phyloP scores from a whole-genome alignment of 2,329 filamentous ascomycete species.

The Sclerotinia glacialis region DNA sequence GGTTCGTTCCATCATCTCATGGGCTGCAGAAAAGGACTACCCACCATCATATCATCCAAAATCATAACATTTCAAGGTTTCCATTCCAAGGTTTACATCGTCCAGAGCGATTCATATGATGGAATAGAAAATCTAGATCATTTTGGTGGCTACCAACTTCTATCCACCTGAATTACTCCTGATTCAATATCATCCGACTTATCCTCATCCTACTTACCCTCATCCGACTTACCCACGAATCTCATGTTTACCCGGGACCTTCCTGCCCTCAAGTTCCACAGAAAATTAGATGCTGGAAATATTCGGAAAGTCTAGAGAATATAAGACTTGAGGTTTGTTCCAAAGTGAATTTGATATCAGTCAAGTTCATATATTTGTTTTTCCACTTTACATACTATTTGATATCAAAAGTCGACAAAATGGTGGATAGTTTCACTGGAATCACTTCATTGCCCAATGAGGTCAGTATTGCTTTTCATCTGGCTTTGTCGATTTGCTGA shows the following conservation, averaged over 20 bases:
- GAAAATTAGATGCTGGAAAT: neutral
- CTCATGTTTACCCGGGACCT: neutral
- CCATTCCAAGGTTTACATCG: neutral
- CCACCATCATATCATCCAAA: neutral
- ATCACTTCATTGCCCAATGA: slow-evolving; percentile 33
- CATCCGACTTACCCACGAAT: slow-evolving; percentile 3
- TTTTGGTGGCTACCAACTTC: neutral
- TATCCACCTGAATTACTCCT: neutral
- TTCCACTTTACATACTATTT: neutral
- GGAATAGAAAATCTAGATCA: neutral
- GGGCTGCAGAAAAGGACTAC: neutral
- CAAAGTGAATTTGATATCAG: neutral
- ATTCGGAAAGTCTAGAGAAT: neutral
- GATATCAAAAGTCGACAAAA: slow-evolving; percentile 19
- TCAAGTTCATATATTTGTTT: neutral
- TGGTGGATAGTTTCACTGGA: slow-evolving; percentile 24
- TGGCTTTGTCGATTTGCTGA: neutral
- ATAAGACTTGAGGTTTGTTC: neutral
- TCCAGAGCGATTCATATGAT: neutral
- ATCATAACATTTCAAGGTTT: too few species aligned
- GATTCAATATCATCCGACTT: slow-evolving; percentile 5
- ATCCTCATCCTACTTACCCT: too few species aligned
- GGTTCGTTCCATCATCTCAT: neutral
- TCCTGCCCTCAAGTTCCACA: neutral
- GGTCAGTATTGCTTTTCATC: slow-evolving; percentile 23